Evolutionary conservation across 208 protist genomes (phyloP).

Genomic region (Naegleria lovaniensis): DNA sequence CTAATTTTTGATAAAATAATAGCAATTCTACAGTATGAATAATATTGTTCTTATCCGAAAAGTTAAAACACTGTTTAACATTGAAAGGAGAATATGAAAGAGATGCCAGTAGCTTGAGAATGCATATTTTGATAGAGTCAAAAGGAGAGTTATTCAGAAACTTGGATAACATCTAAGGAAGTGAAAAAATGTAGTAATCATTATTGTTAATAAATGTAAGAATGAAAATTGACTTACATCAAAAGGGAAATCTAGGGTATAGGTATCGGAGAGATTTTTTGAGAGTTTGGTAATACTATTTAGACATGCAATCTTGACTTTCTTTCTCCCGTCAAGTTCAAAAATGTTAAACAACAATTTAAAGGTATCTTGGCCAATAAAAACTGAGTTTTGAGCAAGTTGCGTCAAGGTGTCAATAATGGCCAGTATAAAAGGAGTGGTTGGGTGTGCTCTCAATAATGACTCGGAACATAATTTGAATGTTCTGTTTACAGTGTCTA

Average conservation of each 20-base stretch:
- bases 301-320: not conserved
- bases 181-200: not conserved
- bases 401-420: not conserved
- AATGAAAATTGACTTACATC: not conserved
- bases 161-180: not conserved
- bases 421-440: not conserved
- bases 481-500: not conserved
- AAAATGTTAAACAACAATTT: conserved; percentile 15
- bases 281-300: not conserved
- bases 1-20: not conserved
- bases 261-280: not conserved
- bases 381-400: not conserved
- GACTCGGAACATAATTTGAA: not conserved
- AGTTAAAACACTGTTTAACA: conserved; percentile 5
- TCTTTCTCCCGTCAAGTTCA: not conserved
- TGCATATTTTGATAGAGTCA: not conserved
- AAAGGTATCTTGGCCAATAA: not conserved
- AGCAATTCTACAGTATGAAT: not conserved
- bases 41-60: not conserved
- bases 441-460: not conserved
- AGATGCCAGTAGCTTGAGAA: not conserved
- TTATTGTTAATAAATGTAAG: too few relatives aligned
- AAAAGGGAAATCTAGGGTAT: not conserved
- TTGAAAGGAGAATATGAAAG: not conserved
- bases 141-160: not conserved